These are phyloP conservation scores for Physaria fendleri DNA, from an alignment of 345 rosid genomes.

Conservation along the genomic window DNA sequence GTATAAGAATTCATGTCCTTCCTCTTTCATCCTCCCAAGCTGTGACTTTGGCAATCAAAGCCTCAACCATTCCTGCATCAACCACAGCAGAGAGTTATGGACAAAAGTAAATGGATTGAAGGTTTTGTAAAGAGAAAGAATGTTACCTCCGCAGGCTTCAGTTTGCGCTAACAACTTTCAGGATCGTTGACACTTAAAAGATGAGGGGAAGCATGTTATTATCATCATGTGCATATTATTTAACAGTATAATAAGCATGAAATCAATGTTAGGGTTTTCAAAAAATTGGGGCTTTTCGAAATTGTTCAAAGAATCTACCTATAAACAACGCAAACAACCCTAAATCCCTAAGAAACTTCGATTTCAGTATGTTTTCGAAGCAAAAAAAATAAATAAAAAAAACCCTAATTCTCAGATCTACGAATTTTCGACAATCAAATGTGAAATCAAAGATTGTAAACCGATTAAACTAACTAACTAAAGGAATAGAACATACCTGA, in stretches of 20 bases:
- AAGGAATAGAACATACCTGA: too few relatives aligned
- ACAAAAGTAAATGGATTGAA: neutral
- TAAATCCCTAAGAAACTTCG: too few relatives aligned
- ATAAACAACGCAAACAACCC: too few relatives aligned
- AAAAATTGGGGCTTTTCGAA: too few relatives aligned
- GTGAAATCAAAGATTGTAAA: too few relatives aligned
- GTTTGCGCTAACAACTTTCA: constrained; percentile 40
- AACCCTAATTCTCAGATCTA: too few relatives aligned
- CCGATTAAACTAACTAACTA: too few relatives aligned
- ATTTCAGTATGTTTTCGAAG: too few relatives aligned
- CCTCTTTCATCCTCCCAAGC: constrained; percentile 72
- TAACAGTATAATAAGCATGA: neutral
- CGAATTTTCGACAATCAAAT: too few relatives aligned
- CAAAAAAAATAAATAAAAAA: too few relatives aligned
- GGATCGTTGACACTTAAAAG: constrained; percentile 49
- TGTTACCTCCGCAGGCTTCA: constrained; percentile 76
- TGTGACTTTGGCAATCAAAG: constrained; percentile 39
- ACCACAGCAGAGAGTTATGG: constrained; percentile 6
- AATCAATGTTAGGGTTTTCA: too few relatives aligned
- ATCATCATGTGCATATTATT: neutral
- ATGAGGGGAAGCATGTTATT: neutral
- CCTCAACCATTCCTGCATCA: constrained; percentile 55
- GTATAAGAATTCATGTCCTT: constrained; percentile 50
- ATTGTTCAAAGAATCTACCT: too few relatives aligned
- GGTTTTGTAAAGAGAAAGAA: neutral